Base-by-base conservation (phyloP, 257 asterid species). In the Coffea eugenioides region DNA sequence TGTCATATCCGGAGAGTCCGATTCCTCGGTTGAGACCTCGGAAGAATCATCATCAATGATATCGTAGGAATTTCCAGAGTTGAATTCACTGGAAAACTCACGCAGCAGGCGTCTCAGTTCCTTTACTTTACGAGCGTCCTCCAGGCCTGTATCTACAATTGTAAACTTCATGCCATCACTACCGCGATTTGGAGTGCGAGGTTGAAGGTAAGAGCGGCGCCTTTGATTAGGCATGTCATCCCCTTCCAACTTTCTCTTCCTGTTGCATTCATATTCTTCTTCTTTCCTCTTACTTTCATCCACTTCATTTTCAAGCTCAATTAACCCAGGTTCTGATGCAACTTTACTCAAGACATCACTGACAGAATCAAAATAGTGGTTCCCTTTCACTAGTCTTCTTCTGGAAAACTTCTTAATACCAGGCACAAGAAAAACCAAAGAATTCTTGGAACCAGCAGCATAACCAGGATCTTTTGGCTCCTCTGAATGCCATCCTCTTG, bases 401-500 rank as follows among this genome's bases (percentile, higher is more conserved):
- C 91, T 84, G 2, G 97, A 91, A 66, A 93, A 90, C 78, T 86
- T 90, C 81, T 86, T 81, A 3, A 93, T 82, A 31, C 91, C 97
- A 0, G 97, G 97, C 79, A 85, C 70, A 46, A 93, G 88, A 82
- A 91, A 93, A 83, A 93, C 97, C 84, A 91, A 79, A 6, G 82
- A 75, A 77, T 83, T 84, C 68, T 85, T 90, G 2, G 88, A 80
- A 74, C 82, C 84, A 71, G 80, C 82, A 61, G 79, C 69, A 36
- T 87, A 86, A 31, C 82, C 80, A 56, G 76, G 90, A 78, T 88
- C 83, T 23, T 83, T 83, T 18, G 97, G 92, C 83, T 90, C 89
- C 89, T 89, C 95, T 0, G 97, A 90, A 64, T 87, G 91, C 97
- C 97, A 93, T 27, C 98, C 98, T 80, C 93, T 79, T 27, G 95